Percentiles rank a stretch among this genome's conserved stretches.
Evolutionary conservation across 208 protist genomes (phyloP).

Genomic region (Trypanosomatidae sp.): DNA sequence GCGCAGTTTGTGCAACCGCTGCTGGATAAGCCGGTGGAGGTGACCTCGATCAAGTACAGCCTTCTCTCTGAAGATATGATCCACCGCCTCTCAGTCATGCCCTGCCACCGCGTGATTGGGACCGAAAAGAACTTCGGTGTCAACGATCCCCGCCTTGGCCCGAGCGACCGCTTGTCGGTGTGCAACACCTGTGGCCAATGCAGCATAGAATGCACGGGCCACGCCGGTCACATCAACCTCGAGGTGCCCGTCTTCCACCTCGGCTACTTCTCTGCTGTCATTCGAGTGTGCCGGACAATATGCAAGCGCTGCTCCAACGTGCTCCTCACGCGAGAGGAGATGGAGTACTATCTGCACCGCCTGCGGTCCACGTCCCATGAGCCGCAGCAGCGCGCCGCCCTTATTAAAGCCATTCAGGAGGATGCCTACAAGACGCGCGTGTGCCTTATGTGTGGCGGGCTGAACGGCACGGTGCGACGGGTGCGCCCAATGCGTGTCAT

Average conservation of each 20-base stretch:
- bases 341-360: constrained; percentile 62
- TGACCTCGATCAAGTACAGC: constrained; percentile 89
- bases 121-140: constrained; percentile 73
- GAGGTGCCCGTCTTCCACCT: constrained; percentile 99
- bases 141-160: constrained; percentile 92
- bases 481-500: constrained; percentile 80
- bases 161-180: constrained; percentile 69
- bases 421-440: constrained; percentile 90
- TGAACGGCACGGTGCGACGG: constrained; percentile 93
- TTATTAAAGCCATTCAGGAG: constrained; percentile 79
- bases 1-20: constrained; percentile 46
- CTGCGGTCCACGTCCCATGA: constrained; percentile 46
- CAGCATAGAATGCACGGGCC: constrained; percentile 96
- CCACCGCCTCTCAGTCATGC: constrained; percentile 76
- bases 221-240: constrained; percentile 98
- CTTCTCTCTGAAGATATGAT: constrained; percentile 89
- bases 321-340: constrained; percentile 85
- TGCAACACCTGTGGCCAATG: constrained; percentile 95
- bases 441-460: constrained; percentile 93
- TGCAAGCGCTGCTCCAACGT: constrained; percentile 97
- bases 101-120: constrained; percentile 75
- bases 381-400: constrained; percentile 58
- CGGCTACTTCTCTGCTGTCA: constrained; percentile 95
- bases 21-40: constrained; percentile 59
- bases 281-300: constrained; percentile 96